Conservation (phyloP, 2,329 filamentous ascomycete genomes). For the Gaeumannomyces tritici region DNA sequence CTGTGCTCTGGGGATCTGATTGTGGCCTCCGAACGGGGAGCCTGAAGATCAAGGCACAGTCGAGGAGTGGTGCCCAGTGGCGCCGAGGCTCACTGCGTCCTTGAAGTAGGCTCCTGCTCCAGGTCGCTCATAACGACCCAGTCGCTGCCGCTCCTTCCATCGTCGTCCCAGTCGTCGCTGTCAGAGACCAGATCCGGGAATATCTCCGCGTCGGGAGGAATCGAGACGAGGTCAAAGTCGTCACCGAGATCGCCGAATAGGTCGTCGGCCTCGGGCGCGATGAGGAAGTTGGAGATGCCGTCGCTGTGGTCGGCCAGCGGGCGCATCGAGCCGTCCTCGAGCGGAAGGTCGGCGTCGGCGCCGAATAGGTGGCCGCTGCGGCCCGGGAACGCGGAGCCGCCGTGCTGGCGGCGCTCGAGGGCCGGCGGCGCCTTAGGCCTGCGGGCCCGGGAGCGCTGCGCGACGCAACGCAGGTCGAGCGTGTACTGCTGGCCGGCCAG, state of each 20-base stretch:
- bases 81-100: not conserved
- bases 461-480: conserved; percentile 20
- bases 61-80: no score
- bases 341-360: no score
- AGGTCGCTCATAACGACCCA: conserved; percentile 5
- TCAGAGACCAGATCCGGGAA: not conserved
- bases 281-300: conserved; percentile 25
- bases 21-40: no score
- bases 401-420: not conserved
- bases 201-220: not conserved
- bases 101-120: not conserved
- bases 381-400: not conserved
- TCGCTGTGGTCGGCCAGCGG: conserved; percentile 30
- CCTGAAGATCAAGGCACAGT: not conserved
- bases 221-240: not conserved
- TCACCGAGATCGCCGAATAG: not conserved
- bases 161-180: not conserved
- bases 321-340: conserved; percentile 12
- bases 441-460: conserved; percentile 18
- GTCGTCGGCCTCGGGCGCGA: conserved; percentile 12
- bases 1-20: no score
- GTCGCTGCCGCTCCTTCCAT: not conserved
- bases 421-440: conserved; percentile 12
- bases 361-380: not conserved
- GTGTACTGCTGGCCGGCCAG: conserved; percentile 27